Base-by-base conservation (phyloP, 768 basidiomycete genomes). In the Leccinum rimulosum region DNA sequence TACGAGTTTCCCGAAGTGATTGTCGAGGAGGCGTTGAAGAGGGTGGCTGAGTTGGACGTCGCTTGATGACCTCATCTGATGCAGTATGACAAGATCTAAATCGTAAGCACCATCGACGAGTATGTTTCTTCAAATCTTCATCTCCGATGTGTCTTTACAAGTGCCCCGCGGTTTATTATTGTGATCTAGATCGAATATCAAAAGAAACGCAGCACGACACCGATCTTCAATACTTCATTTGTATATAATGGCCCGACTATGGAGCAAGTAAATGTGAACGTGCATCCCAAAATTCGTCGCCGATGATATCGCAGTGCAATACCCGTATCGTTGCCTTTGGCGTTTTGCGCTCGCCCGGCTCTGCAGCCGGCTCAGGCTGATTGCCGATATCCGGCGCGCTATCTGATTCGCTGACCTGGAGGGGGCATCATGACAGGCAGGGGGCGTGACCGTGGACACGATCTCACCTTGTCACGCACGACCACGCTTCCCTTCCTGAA, bases 401-500 rank as follows among this genome's bases (percentile, higher is more conserved):
- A n/a, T 55, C 49, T n/a, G 52, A 54, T 60, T 59, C 58, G 50
- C 51, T 31, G 35, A 57, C 35, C 67, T 66, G 11, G 31, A 31
- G 25, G 3, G 8, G n/a, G 10, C 19, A 45, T 52, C 38, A 35
- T 50, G 33, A 31, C 27, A 11, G 33, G 36, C 12, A 3, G 11
- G 28, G 22, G 17, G 1, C 11, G 2, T 12, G 19, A 54, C 10
- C 6, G 17, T 38, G 8, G 2, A 30, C 10, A 15, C 6, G 10
- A 43, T 1, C 62, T 52, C 61, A 82, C 87, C 75, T 82, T 77
- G 63, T 87, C 80, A 57, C 93, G 84, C 50, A 93, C 81, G 11
- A 98, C 70, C 3, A 93, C 80, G 64, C 89, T 95, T 11, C 97
- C 97, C 70, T 95, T 96, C 53, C 90, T 78, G 67, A 82, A 96